A percentile compares a stretch with the other conserved stretches of the same genome.
phyloP scores from a whole-genome alignment of 116 monocot species.

The Zostera marina region DNA sequence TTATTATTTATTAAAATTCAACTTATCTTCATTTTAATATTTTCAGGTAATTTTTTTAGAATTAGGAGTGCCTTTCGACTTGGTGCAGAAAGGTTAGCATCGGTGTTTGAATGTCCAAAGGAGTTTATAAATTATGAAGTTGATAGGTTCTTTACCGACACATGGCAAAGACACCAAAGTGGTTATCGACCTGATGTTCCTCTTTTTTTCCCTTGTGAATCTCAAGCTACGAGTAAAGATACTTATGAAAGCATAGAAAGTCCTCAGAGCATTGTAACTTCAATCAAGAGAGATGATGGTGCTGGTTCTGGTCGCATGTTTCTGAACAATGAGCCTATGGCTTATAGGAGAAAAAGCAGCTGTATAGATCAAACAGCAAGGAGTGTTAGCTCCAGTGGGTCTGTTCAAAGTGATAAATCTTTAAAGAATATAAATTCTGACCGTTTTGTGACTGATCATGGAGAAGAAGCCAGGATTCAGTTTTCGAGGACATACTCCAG shows the following conservation, averaged over 20 bases:
- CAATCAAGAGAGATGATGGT: constrained; percentile 9
- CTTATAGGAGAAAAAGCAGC: too few species aligned
- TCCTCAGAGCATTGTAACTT: constrained; percentile 6
- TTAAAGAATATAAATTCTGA: constrained; percentile 21
- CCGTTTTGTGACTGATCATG: constrained; percentile 7
- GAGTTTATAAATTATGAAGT: constrained; percentile 51
- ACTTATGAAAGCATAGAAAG: constrained; percentile 22
- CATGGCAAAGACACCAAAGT: constrained; percentile 74
- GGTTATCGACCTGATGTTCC: constrained; percentile 67
- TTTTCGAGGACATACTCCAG: constrained; percentile 77
- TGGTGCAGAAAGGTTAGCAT: constrained; percentile 68
- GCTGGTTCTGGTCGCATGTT: constrained; percentile 5
- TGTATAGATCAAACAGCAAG: too few species aligned
- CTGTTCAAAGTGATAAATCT: constrained; percentile 18
- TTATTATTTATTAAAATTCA: background rate
- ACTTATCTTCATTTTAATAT: background rate
- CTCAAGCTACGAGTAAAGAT: constrained; percentile 12
- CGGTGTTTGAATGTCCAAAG: constrained; percentile 58
- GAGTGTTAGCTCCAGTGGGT: too few species aligned
- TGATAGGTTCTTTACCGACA: constrained; percentile 72
- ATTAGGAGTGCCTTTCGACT: constrained; percentile 86
- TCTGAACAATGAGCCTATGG: constrained; percentile 7
- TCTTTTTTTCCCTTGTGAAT: constrained; percentile 7
- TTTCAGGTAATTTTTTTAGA: constrained; percentile 75
- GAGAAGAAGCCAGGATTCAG: constrained; percentile 25